Conservation (phyloP, 176 grass and related monocot genomes). For the Raddia guianensis region DNA sequence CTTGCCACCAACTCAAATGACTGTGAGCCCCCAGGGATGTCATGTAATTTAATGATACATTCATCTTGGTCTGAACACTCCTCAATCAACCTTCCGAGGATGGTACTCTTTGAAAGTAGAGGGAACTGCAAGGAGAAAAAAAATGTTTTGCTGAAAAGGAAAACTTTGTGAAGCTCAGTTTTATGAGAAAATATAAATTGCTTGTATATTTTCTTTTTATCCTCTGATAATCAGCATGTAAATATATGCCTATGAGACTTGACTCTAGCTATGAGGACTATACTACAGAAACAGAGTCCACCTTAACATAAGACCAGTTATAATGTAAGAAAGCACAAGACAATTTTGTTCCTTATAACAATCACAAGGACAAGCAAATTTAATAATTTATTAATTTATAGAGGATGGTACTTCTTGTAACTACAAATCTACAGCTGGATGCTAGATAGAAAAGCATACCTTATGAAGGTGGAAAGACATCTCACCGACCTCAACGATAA, state of each 20-base stretch:
- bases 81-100: conserved; percentile 39
- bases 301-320: background rate
- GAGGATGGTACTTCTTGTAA: background rate
- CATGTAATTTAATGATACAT: conserved; percentile 32
- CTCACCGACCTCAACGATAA: conserved; percentile 63
- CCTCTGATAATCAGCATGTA: background rate
- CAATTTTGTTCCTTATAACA: background rate
- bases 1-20: conserved; percentile 55
- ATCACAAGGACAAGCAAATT: background rate
- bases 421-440: background rate
- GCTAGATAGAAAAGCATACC: conserved; percentile 39
- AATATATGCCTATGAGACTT: background rate
- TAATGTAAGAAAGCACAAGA: background rate
- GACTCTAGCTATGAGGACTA: background rate
- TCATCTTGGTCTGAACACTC: conserved; percentile 37
- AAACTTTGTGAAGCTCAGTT: background rate
- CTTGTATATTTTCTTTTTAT: background rate
- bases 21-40: conserved; percentile 49
- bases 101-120: conserved; percentile 44
- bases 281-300: background rate
- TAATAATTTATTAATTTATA: background rate
- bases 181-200: background rate
- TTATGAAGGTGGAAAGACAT: conserved; percentile 90
- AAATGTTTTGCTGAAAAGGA: conserved; percentile 1
- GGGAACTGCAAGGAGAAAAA: conserved; percentile 46